Conservation (phyloP, 345 rosid species). For the Eucalyptus melliodora region DNA sequence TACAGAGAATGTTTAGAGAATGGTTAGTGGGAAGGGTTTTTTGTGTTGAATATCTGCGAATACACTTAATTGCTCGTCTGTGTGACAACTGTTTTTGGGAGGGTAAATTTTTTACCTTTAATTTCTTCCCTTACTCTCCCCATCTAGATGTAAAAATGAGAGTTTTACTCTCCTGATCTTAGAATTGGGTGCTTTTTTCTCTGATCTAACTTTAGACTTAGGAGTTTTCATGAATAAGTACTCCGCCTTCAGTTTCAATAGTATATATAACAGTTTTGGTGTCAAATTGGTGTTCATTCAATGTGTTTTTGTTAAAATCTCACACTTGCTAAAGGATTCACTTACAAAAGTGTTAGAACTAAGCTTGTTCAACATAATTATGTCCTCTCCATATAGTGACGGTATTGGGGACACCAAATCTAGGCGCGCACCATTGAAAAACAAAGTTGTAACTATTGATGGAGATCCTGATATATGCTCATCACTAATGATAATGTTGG, state of each 20-base stretch:
- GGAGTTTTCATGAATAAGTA: not conserved
- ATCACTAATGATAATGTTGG: too few species aligned
- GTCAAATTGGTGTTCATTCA: not conserved
- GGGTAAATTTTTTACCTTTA: slow-evolving; percentile 15
- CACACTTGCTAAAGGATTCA: not conserved
- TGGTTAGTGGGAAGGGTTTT: not conserved
- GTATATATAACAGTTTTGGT: too few species aligned
- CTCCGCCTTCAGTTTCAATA: too few species aligned
- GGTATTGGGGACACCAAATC: too few species aligned
- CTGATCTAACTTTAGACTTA: too few species aligned
- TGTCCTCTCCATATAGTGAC: not conserved
- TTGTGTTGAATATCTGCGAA: not conserved
- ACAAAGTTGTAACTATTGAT: too few species aligned
- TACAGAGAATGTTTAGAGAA: not conserved
- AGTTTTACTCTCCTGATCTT: not conserved
- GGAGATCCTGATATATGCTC: too few species aligned
- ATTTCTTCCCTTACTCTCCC: slow-evolving; percentile 4
- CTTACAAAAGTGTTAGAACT: not conserved
- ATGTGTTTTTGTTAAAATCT: not conserved
- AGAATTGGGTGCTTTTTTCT: too few species aligned
- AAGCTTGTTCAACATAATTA: not conserved
- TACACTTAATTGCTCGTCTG: not conserved
- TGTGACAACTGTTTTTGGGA: not conserved
- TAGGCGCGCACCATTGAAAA: too few species aligned
- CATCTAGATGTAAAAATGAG: not conserved